Conservation (phyloP, 257 asterid genomes). For the Solanum chiquidenum region DNA sequence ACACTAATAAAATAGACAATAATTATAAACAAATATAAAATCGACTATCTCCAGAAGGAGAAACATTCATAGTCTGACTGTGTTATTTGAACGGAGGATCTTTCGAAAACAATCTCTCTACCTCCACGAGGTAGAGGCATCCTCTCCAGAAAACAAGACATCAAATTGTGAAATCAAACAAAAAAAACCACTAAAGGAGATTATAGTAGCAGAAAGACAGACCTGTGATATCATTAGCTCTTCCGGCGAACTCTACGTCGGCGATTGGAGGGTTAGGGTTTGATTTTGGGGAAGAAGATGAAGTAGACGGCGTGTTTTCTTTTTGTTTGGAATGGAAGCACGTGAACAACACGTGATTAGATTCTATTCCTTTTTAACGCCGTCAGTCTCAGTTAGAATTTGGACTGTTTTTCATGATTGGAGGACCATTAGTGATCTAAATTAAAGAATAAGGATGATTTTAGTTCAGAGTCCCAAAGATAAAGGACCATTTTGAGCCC, state of each 20-base stretch:
- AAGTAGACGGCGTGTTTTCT: not conserved
- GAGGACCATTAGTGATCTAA: not conserved
- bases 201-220: not conserved
- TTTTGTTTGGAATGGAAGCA: not conserved
- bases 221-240: not conserved
- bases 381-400: not conserved
- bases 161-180: not conserved
- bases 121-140: no score
- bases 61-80: not conserved
- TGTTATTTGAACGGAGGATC: not conserved
- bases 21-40: not conserved
- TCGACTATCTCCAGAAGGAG: not conserved
- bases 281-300: not conserved
- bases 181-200: not conserved
- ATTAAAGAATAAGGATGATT: no score
- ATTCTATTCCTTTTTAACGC: not conserved
- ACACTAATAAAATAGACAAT: not conserved
- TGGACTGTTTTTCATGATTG: not conserved
- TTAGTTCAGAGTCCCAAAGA: no score
- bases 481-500: no score
- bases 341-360: not conserved
- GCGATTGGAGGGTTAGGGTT: not conserved
- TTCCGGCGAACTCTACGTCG: not conserved
- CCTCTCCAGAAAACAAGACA: not conserved
- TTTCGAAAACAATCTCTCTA: no score